Percentiles rank a stretch among this genome's conserved stretches.
phyloP scores from a whole-genome alignment of 169 alveolate species.

The Cryptosporidium tyzzeri region DNA sequence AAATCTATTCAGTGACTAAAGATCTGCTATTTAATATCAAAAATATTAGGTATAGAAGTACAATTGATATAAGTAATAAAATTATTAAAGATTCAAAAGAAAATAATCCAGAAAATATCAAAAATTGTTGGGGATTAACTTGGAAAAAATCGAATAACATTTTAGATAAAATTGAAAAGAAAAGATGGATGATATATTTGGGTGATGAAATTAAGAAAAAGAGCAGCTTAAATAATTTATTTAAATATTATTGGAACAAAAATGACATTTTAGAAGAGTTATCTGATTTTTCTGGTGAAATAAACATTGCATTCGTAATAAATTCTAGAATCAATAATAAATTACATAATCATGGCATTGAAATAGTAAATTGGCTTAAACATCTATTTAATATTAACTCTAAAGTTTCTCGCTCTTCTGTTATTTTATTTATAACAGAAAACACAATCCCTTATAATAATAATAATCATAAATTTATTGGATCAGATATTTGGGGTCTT shows the following conservation, averaged over 20 bases:
- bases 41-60: slow-evolving; percentile 39
- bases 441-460: slow-evolving; percentile 10
- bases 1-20: slow-evolving; percentile 10
- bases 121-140: slow-evolving; percentile 35
- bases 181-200: slow-evolving; percentile 31
- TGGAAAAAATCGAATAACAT: not conserved
- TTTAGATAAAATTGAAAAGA: not conserved
- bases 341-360: slow-evolving; percentile 4
- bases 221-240: not conserved
- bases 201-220: not conserved
- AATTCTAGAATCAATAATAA: not conserved
- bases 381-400: not conserved
- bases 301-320: slow-evolving; percentile 34
- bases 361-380: slow-evolving; percentile 13
- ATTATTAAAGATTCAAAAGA: not conserved
- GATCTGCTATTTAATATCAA: slow-evolving; percentile 19
- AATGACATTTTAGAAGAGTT: not conserved
- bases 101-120: not conserved
- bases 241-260: not conserved
- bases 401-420: not conserved
- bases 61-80: not conserved
- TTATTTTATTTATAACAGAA: slow-evolving; percentile 33
- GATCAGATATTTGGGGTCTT: slow-evolving; percentile 72
- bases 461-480: not conserved
- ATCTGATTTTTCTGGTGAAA: slow-evolving; percentile 13